Percentiles rank a stretch among this genome's conserved stretches.
phyloP scores from a whole-genome alignment of 164 flowering plant genomes.

The Malania oleifera region DNA sequence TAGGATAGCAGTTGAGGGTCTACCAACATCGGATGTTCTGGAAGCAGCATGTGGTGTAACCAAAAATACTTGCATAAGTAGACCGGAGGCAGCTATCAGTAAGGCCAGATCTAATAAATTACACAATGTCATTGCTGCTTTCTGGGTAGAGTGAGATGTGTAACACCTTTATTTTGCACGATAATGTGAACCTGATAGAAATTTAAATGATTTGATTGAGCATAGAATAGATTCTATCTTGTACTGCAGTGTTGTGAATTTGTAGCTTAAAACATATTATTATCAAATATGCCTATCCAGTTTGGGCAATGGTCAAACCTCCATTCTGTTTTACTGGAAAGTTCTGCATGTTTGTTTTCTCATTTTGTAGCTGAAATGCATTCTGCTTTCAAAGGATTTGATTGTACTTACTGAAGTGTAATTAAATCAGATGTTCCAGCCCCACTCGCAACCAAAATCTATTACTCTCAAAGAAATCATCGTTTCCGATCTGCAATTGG shows the following conservation, averaged over 20 bases:
- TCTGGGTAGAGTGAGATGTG: too few relatives aligned
- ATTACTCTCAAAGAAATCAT: constrained; percentile 57
- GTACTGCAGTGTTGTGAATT: too few relatives aligned
- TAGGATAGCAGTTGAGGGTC: constrained; percentile 42
- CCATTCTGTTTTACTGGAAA: not conserved
- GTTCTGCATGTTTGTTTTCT: constrained; percentile 1
- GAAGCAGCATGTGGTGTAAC: constrained; percentile 31
- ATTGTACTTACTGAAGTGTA: constrained; percentile 4
- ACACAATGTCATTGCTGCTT: too few relatives aligned
- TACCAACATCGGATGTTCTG: constrained; percentile 25
- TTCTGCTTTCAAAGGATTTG: constrained; percentile 1
- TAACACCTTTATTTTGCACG: too few relatives aligned
- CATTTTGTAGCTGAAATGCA: not conserved
- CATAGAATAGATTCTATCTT: too few relatives aligned
- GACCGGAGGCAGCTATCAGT: constrained; percentile 30
- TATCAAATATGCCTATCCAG: not conserved
- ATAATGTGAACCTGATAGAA: too few relatives aligned
- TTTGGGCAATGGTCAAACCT: not conserved
- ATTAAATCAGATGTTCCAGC: constrained; percentile 46
- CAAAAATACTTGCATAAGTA: constrained; percentile 19
- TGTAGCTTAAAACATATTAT: not conserved
- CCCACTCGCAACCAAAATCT: constrained; percentile 79
- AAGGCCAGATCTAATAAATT: constrained; percentile 29
- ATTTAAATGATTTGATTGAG: too few relatives aligned
- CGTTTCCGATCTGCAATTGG: constrained; percentile 50